Evolutionary conservation across 108 stramenopile genomes (phyloP), one percentile per base, ranked within the genome.

Genomic region (Stephanodiscus minutulus): DNA sequence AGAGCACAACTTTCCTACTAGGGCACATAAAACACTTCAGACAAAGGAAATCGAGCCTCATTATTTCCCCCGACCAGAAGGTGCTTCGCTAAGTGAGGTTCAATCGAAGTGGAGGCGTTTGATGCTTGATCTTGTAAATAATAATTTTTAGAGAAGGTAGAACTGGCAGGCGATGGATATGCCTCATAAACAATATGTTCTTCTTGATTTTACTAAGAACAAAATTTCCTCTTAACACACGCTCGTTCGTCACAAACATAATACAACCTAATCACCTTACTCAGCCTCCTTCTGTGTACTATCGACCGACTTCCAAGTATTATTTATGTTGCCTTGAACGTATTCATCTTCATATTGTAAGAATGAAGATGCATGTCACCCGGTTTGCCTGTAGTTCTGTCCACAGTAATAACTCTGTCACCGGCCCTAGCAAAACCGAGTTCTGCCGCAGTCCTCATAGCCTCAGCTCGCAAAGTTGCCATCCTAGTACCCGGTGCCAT

Each of bases 341-440:
- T 88, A n/a, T 73, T 70, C 60, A 88, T 81, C 62, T 89, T 87
- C 80, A 89, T 87, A 61, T 89, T 89, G 81, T 87, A 81, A 56
- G 83, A 70, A 27, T 77, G 83, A 29, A 79, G 65, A 63, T 84
- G 81, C 75, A 82, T 78, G 46, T 89, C 86, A n/a, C 82, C 59
- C 11, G 70, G 28, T 71, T 79, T 78, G n/a, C 88, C 88, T 37
- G 64, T 43, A 6, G 80, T 84, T 59, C 85, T 63, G 72, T 89
- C 88, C 33, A 89, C 83, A 13, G 85, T 71, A 29, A 91, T 77
- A n/a, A 88, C 80, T 35, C 84, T 66, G 55, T 91, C 90, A 39
- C 90, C 90, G 39, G 59, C 66, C 48, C 76, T 49, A 56, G 82
- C 78, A 72, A 85, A 85, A 0, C 90, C 90, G 28, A 91, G 64